These are phyloP conservation scores for Dioscorea zingiberensis DNA, from an alignment of 106 monocot genomes.

Conservation along the genomic window DNA sequence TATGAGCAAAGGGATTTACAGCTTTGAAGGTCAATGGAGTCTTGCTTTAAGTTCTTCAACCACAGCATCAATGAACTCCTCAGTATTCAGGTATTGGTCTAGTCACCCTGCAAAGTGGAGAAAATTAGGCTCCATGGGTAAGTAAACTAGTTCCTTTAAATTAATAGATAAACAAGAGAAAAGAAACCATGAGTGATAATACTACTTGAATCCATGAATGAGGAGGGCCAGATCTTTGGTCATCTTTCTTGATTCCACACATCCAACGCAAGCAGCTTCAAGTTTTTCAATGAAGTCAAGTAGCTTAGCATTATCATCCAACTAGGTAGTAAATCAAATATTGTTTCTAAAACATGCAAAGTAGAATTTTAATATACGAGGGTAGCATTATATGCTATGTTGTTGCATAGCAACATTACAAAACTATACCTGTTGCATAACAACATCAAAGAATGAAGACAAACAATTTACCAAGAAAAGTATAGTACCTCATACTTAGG, in stretches of 20 bases:
- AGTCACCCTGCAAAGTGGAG: slow-evolving; percentile 44
- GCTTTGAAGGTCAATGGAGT: too few species aligned
- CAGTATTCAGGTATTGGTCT: slow-evolving; percentile 62
- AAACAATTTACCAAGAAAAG: neutral
- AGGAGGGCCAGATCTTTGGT: slow-evolving; percentile 93
- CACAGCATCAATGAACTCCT: slow-evolving; percentile 77
- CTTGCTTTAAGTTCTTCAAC: slow-evolving; percentile 44
- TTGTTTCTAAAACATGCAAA: too few species aligned
- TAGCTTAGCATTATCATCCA: slow-evolving; percentile 57
- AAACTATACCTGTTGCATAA: too few species aligned
- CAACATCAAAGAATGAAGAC: slow-evolving; percentile 29
- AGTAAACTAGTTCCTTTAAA: too few species aligned
- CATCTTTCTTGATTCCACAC: slow-evolving; percentile 89
- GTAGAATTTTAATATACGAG: too few species aligned
- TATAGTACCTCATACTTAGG: slow-evolving; percentile 70
- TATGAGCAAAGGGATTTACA: too few species aligned
- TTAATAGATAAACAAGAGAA: too few species aligned
- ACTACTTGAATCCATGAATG: too few species aligned
- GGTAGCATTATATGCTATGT: too few species aligned
- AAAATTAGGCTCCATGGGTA: too few species aligned
- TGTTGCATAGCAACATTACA: too few species aligned
- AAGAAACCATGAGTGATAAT: neutral
- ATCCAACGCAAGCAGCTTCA: slow-evolving; percentile 73
- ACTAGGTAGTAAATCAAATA: too few species aligned
- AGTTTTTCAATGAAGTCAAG: slow-evolving; percentile 70